Conservation (phyloP, 306 rosid species). For the Potentilla sterilis region DNA sequence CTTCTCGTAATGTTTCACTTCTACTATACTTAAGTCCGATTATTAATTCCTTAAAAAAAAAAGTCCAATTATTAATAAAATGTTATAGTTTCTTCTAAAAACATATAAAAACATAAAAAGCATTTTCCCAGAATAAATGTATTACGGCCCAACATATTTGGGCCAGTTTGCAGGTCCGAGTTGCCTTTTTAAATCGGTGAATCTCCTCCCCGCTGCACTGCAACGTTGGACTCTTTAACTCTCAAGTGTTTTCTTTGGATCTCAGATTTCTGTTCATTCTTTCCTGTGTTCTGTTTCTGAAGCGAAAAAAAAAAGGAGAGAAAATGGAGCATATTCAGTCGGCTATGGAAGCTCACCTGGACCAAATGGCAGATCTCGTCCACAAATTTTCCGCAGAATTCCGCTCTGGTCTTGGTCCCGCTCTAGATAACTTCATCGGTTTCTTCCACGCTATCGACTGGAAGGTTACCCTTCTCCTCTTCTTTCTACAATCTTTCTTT, state of each 20-base stretch:
- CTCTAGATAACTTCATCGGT: conserved; percentile 69
- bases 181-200: too few species aligned
- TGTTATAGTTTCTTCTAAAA: too few species aligned
- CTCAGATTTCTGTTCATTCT: not conserved
- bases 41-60: too few species aligned
- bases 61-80: too few species aligned
- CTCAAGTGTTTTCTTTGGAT: not conserved
- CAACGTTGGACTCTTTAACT: not conserved
- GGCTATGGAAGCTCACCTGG: conserved; percentile 73
- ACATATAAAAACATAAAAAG: too few species aligned
- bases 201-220: not conserved
- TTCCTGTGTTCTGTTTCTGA: not conserved
- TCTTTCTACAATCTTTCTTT: not conserved
- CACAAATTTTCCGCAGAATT: conserved; percentile 72
- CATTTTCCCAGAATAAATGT: too few species aligned
- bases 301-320: not conserved
- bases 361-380: conserved; percentile 72
- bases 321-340: conserved; percentile 64
- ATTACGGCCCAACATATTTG: too few species aligned
- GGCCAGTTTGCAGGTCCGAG: too few species aligned
- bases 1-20: too few species aligned
- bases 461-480: conserved; percentile 51
- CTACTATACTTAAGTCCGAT: too few species aligned
- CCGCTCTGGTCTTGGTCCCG: conserved; percentile 68
- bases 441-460: conserved; percentile 92